Base-by-base conservation (phyloP, 202 grass and related monocot genomes). In the Sporobolus alterniflorus region DNA sequence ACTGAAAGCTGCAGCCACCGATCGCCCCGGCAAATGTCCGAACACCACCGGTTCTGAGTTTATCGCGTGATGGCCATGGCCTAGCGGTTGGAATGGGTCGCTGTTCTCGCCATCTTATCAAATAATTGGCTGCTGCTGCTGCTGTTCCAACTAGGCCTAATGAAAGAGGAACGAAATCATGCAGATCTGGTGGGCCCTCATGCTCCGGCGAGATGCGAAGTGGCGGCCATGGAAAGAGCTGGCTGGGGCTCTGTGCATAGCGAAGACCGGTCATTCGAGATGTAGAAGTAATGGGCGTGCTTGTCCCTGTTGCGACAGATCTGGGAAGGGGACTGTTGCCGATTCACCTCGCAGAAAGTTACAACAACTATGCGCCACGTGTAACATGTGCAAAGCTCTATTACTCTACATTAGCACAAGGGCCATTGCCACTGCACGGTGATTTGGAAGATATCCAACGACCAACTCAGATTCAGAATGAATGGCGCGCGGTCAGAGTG, bases 261-360 rank as follows among this genome's bases (percentile, higher is more conserved):
- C 78, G 25, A n/a, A n/a, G 63, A 64, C 73, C 67, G 71, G 40
- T 25, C 63, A 47, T 18, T 32, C 39, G 29, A 61, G 63, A 77
- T 16, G 71, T 56, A 47, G 44, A 11, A 50, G 48, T 67, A 48
- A 81, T 48, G 69, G 29, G 17, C 22, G 21, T 46, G 67, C 47
- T 40, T 64, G 67, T 48, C 30, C 20, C 54, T 42, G 9, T 18
- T 17, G 20, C 11, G 13, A 77, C 29, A 25, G 56, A 60, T 79
- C 60, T 32, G 84, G 41, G 9, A 36, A 59, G 48, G 36, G 69
- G 2, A 51, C 73, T 78, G 60, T 63, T 42, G 49, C 15, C 17
- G 79, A 79, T 90, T 83, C 88, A 83, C 78, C 73, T 41, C 17
- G 60, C 34, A 71, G 67, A 86, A 86, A 83, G n/a, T 80, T 83